A percentile compares a stretch with the other conserved stretches of the same genome.
Evolutionary conservation across 2,329 filamentous ascomycete genomes (phyloP).

Genomic region (Huntiella omanensis): DNA sequence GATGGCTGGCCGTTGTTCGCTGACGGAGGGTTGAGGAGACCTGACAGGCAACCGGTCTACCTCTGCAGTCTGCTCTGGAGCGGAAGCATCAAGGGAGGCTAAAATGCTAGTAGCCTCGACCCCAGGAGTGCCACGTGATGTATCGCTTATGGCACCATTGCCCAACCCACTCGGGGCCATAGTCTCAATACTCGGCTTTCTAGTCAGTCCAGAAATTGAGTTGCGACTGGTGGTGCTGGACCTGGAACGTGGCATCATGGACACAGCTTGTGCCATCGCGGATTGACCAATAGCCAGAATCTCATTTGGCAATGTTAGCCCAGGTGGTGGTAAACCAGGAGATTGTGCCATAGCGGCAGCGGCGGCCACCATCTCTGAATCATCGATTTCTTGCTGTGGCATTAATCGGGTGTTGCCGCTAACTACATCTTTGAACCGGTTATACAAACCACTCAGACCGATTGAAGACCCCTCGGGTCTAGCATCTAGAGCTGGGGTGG

Average conservation of each 20-base stretch:
- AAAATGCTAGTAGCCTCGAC: neutral
- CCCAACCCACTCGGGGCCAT: neutral
- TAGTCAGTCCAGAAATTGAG: constrained; percentile 2
- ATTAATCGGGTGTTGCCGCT: constrained; percentile 27
- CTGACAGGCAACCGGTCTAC: constrained; percentile 19
- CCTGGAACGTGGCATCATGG: constrained; percentile 3
- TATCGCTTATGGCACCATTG: neutral
- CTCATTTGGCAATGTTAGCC: constrained; percentile 19
- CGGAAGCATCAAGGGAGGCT: neutral
- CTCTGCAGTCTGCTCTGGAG: neutral
- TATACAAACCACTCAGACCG: constrained; percentile 78
- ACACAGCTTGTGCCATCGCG: constrained; percentile 6
- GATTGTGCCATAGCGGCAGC: constrained; percentile 18
- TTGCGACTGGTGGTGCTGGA: constrained; percentile 9
- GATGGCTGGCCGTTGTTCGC: constrained; percentile 7
- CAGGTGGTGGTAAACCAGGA: constrained; percentile 12
- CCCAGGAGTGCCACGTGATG: constrained; percentile 1
- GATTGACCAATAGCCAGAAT: constrained; percentile 10
- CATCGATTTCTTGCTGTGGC: constrained; percentile 21
- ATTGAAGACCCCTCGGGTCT: constrained; percentile 66
- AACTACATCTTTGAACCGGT: constrained; percentile 65
- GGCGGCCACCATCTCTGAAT: constrained; percentile 20
- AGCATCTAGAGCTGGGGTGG: constrained; percentile 39
- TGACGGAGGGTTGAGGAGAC: constrained; percentile 16
- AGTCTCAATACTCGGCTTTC: neutral